Evolutionary conservation across 1,139 yeast genomes (phyloP), one percentile per base, ranked within the genome.

Genomic region (Hyphopichia khmerensis): DNA sequence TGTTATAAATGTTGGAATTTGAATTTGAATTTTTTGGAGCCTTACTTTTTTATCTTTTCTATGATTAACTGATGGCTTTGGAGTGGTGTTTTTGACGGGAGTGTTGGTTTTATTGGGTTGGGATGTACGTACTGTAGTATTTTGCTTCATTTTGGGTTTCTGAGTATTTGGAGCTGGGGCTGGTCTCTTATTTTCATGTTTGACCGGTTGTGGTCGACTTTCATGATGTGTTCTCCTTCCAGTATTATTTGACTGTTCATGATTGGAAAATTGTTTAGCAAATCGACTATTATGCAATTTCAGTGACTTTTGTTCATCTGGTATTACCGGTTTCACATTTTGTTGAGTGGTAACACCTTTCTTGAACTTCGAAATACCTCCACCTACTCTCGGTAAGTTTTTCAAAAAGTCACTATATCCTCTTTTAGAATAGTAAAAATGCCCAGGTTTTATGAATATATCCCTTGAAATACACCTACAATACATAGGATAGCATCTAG

Each of bases 1-100:
- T 0, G 91, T 79, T 3, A 87, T 73, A 50, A 84, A 87, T 10
- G 85, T 78, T 1, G 96, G 96, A 14, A 88, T 72, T 14, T 77
- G 75, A 17, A 87, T 62, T 42, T 65, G 65, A 32, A 71, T 61
- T 29, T 49, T 53, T 40, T 58, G 60, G 36, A 52, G n/a, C 21
- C 29, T 26, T 26, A 9, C 29, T 13, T 26, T 26, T 13, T 26
- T 26, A 35, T 26, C 17, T 4, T 30, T 30, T 30, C 17, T 15
- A 30, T 30, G 33, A 30, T 26, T 8, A 11, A 18, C 14, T 17
- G 21, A 13, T 1, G 38, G 38, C 23, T 35, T 35, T 5, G 6
- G 10, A 26, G 29, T 26, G 4, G 5, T 26, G n/a, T 13, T 26
- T 9, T 26, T 26, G 10, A 4, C 10, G 9, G 29, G 13, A 9